Evolutionary conservation across 1,284 basidiomycete genomes (phyloP), one percentile per base, ranked within the genome.

Genomic region (Ustilago loliicola): DNA sequence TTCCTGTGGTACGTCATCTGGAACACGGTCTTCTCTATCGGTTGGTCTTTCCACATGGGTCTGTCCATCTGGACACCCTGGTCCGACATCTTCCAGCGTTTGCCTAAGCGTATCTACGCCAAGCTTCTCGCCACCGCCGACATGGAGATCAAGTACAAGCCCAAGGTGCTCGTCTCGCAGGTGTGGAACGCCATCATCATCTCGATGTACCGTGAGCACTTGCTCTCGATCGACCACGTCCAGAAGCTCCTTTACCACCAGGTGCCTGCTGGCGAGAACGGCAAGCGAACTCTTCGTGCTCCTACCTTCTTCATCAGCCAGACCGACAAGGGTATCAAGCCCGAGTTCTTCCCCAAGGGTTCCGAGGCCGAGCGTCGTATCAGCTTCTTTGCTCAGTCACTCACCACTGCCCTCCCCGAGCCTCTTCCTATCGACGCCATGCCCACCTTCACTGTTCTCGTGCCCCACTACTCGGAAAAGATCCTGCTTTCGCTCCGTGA

Each of bases 131-230:
- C 85, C 27, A 86, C 85, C 38, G 81, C 83, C 48, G 85, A 86
- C 63, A 86, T 86, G 85, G 85, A 86, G 74, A 81, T 86, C 77
- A 86, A 86, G 79, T 86, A 86, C 82, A 86, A 86, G 80, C 85
- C 85, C 61, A 86, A 86, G 78, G 84, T 86, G 45, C 81, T 86
- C 63, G 85, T 86, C 19, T 86, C 85, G 57, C 85, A 86, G 74
- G 84, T 86, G 32, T 86, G 85, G 85, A 86, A 86, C 68, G 85
- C 85, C 64, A 81, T 86, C 68, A 86, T 86, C 82, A 86, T 86
- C 72, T 86, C 85, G 52, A 86, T 86, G 85, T 86, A 86, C 82
- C 80, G 85, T 51, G 85, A 86, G 59, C 85, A 86, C 68, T 66
- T 86, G 67, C 80, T 86, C 27, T 84, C 83, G 11, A 86, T 86